These are phyloP conservation scores for Mucor saturninus DNA, from an alignment of 371 early-diverging fungal species.

Conservation along the genomic window DNA sequence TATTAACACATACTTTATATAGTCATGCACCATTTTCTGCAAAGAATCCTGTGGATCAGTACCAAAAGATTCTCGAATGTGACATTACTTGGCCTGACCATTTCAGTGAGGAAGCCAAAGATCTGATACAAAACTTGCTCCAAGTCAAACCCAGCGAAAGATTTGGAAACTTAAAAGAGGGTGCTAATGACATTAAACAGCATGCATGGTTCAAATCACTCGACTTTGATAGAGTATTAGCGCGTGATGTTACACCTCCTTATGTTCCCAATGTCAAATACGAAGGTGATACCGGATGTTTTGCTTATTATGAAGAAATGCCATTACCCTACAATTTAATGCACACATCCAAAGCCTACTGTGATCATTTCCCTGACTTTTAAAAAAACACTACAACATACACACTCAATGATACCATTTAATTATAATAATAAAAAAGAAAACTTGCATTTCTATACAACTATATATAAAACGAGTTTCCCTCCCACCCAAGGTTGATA, in stretches of 20 bases:
- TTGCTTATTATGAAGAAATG: conserved; percentile 89
- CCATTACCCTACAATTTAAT: conserved; percentile 55
- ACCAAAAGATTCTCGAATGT: conserved; percentile 89
- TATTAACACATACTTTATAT: conserved; percentile 14
- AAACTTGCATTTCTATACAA: not conserved
- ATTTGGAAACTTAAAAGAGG: conserved; percentile 74
- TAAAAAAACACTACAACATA: conserved; percentile 8
- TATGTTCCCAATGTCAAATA: conserved; percentile 56
- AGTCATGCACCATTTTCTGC: conserved; percentile 90
- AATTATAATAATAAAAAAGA: too few species aligned
- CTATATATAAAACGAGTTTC: too few species aligned
- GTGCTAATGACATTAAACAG: conserved; percentile 62
- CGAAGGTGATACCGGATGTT: conserved; percentile 82
- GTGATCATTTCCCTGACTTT: conserved; percentile 40
- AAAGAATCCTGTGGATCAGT: conserved; percentile 88
- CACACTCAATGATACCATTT: not conserved
- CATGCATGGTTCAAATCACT: conserved; percentile 78
- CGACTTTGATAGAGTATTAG: conserved; percentile 64
- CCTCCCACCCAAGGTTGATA: too few species aligned
- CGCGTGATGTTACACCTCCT: conserved; percentile 66
- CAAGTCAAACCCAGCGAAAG: conserved; percentile 85
- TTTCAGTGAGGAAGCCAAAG: conserved; percentile 83
- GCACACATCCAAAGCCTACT: conserved; percentile 29
- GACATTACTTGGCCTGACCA: conserved; percentile 76
- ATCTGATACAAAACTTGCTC: conserved; percentile 83